Base-by-base conservation (phyloP, 73 alveolate genomes). In the Paramecium sonneborni region DNA sequence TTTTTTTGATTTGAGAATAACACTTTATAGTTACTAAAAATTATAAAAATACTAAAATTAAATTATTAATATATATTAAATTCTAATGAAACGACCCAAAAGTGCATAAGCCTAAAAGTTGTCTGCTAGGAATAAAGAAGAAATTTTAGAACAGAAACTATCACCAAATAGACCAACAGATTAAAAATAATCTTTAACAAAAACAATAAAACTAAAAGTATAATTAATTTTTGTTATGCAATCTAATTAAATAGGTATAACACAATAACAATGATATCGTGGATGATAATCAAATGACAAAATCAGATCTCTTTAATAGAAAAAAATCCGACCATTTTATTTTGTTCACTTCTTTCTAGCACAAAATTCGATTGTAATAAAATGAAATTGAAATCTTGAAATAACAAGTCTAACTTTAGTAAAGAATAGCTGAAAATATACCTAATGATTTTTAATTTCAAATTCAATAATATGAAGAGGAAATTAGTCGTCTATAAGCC, bases 191-290 rank as follows among this genome's bases (percentile, higher is more conserved):
- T 52, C 84, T 26, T 30, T 30, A 11, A 32, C 84, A 10, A 62
- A 62, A 62, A 62, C 84, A 23, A 62, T 62, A 12, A 26, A 62
- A 62, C 21, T 62, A 62, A 62, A 62, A 24, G 84, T 62, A 62
- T 62, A 62, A 9, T 14, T 12, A 26, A 10, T 62, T 30, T 30
- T 7, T 62, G 26, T 14, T 62, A 62, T 62, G 44, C 39, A 62
- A 62, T 57, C 76, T 57, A 23, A 30, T 62, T 62, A 62, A 26
- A 62, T 62, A 62, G 84, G 84, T 62, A 11, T 62, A 62, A 62
- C 84, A 24, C 3, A 62, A 62, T 62, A 62, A 62, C 39, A 26
- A 62, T 30, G 84, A 62, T 11, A 26, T 30, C 30, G 44, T 21
- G 20, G 84, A 62, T 32, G 84, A 62, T 26, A 62, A 62, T 62